Evolutionary conservation across 208 protist species (phyloP).

Genomic region (Angomonas desouzai): DNA sequence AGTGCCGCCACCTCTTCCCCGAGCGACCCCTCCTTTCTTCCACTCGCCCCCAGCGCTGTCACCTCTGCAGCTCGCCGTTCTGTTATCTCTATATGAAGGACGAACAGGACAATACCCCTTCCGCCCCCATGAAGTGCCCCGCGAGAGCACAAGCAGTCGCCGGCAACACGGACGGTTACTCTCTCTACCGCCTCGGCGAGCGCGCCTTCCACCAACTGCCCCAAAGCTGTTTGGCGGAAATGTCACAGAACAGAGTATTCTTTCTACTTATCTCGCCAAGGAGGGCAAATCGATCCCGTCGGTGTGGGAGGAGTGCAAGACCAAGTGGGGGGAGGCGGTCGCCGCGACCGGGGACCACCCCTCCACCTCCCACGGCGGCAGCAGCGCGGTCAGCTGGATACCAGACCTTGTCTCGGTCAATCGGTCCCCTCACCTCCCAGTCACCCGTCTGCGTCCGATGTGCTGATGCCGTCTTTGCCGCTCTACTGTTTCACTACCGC

Average conservation of each 20-base stretch:
- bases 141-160: not conserved
- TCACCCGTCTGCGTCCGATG: slow-evolving; percentile 59
- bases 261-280: slow-evolving; percentile 49
- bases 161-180: not conserved
- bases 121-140: not conserved
- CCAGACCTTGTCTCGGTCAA: slow-evolving; percentile 58
- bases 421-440: slow-evolving; percentile 28
- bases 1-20: slow-evolving; percentile 52
- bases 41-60: slow-evolving; percentile 65
- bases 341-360: not conserved
- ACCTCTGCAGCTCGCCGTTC: slow-evolving; percentile 65
- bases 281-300: slow-evolving; percentile 24
- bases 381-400: slow-evolving; percentile 36
- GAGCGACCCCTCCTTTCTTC: slow-evolving; percentile 57
- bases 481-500: slow-evolving; percentile 79
- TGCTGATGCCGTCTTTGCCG: slow-evolving; percentile 43
- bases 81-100: slow-evolving; percentile 72
- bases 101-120: not conserved
- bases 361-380: not conserved
- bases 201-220: slow-evolving; percentile 20
- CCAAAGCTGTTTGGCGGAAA: slow-evolving; percentile 63
- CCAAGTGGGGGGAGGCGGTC: slow-evolving; percentile 21
- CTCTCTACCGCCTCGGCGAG: slow-evolving; percentile 15
- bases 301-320: slow-evolving; percentile 51
- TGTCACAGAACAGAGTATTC: slow-evolving; percentile 61